phyloP scores from a whole-genome alignment of 371 early-diverging fungal genomes.

The Sporodiniella umbellata region DNA sequence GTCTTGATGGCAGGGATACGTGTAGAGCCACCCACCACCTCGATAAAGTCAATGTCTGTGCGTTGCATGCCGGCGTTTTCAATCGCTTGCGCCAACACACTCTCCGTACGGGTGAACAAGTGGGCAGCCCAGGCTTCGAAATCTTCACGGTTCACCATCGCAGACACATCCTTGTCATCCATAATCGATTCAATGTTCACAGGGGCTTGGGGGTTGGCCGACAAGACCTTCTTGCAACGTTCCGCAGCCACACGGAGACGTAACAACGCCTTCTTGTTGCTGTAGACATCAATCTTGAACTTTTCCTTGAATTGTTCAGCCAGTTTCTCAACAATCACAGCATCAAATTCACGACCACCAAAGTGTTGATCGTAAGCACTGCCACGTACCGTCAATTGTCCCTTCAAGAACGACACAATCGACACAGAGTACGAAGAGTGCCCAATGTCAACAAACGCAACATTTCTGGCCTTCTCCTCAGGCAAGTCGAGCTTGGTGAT shows the following conservation, averaged over 20 bases:
- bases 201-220: conserved; percentile 88
- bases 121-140: conserved; percentile 83
- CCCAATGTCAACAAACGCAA: conserved; percentile 94
- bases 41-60: conserved; percentile 89
- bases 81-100: conserved; percentile 75
- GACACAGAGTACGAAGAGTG: conserved; percentile 89
- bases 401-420: conserved; percentile 91
- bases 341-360: conserved; percentile 96
- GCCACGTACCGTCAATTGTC: conserved; percentile 88
- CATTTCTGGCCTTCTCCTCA: conserved; percentile 90
- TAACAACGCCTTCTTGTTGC: conserved; percentile 88
- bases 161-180: conserved; percentile 90
- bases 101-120: conserved; percentile 70
- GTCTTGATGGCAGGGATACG: conserved; percentile 95
- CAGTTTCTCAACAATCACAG: conserved; percentile 82
- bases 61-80: conserved; percentile 71
- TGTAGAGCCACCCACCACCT: conserved; percentile 91
- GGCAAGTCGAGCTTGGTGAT: conserved; percentile 97
- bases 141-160: conserved; percentile 78
- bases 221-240: conserved; percentile 94
- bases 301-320: conserved; percentile 88
- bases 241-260: conserved; percentile 91
- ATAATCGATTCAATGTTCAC: conserved; percentile 93
- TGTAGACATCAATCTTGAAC: conserved; percentile 90
- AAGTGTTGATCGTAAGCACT: conserved; percentile 89